Evolutionary conservation across 2,329 filamentous ascomycete species (phyloP).

Genomic region (Arthrobotrys sphaeroides): DNA sequence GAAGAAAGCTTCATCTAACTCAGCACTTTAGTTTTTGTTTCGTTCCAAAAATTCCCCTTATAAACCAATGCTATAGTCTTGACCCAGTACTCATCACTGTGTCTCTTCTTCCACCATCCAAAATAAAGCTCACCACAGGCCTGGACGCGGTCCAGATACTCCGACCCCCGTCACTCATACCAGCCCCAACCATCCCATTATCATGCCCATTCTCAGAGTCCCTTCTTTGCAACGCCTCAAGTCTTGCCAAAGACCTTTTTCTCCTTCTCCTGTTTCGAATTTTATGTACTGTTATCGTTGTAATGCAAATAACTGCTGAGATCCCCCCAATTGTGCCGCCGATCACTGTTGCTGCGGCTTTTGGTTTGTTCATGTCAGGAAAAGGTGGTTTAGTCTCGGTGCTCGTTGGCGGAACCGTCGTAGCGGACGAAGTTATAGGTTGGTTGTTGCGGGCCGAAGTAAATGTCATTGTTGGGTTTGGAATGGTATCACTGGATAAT

Average conservation of each 20-base stretch:
- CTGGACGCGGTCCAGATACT: conserved; percentile 45
- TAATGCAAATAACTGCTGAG: conserved; percentile 20
- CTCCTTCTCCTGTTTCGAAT: conserved; percentile 24
- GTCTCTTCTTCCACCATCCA: conserved; percentile 25
- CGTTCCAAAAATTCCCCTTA: no score
- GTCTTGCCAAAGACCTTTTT: conserved; percentile 11
- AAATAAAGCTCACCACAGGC: conserved; percentile 34
- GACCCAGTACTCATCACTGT: conserved; percentile 19
- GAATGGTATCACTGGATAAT: neutral
- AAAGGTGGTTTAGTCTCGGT: neutral
- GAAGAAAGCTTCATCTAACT: neutral
- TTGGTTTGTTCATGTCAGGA: conserved; percentile 1
- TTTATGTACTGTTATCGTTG: conserved; percentile 28
- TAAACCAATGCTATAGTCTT: neutral
- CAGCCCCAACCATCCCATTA: conserved; percentile 33
- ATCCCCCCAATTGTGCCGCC: conserved; percentile 36
- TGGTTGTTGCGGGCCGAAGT: neutral
- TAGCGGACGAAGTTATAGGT: neutral
- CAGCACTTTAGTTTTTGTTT: no score
- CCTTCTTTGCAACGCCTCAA: conserved; percentile 21
- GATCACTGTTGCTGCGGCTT: conserved; percentile 38
- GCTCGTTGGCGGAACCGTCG: neutral
- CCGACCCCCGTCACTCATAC: conserved; percentile 18
- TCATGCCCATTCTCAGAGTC: neutral
- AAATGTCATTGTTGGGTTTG: neutral